A percentile compares a stretch with the other conserved stretches of the same genome.
These are phyloP conservation scores for Magnusiomyces paraingens DNA, from an alignment of 1,139 yeast species.

Conservation along the genomic window DNA sequence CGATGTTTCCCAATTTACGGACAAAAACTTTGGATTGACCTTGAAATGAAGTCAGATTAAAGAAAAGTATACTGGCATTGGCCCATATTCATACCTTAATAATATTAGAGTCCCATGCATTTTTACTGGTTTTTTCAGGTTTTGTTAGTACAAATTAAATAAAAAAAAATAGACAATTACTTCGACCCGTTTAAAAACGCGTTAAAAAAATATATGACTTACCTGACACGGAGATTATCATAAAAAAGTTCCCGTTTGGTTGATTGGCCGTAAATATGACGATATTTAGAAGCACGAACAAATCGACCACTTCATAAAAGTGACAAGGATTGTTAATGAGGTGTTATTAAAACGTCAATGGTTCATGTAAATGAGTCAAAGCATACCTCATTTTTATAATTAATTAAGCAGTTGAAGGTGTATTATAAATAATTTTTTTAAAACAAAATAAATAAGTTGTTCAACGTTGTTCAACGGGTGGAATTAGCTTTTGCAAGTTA, in stretches of 20 bases:
- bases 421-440: too few relatives aligned
- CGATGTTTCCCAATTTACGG: conserved; percentile 89
- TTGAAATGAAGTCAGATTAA: conserved; percentile 22
- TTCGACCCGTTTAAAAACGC: background rate
- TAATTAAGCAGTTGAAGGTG: too few relatives aligned
- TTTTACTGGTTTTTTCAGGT: conserved; percentile 55
- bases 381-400: background rate
- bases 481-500: too few relatives aligned
- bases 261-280: conserved; percentile 93
- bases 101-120: conserved; percentile 94
- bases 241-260: conserved; percentile 82
- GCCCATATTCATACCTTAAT: conserved; percentile 41
- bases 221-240: conserved; percentile 59
- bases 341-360: background rate
- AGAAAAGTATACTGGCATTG: background rate
- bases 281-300: conserved; percentile 92
- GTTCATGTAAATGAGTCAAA: background rate
- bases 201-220: conserved; percentile 11
- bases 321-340: background rate
- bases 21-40: conserved; percentile 74
- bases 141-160: background rate
- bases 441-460: too few relatives aligned
- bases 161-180: background rate
- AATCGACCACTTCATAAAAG: conserved; percentile 63
- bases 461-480: too few relatives aligned